Conservation (phyloP, 1,139 yeast species). For the Kurtzmaniella quercitrusa region DNA sequence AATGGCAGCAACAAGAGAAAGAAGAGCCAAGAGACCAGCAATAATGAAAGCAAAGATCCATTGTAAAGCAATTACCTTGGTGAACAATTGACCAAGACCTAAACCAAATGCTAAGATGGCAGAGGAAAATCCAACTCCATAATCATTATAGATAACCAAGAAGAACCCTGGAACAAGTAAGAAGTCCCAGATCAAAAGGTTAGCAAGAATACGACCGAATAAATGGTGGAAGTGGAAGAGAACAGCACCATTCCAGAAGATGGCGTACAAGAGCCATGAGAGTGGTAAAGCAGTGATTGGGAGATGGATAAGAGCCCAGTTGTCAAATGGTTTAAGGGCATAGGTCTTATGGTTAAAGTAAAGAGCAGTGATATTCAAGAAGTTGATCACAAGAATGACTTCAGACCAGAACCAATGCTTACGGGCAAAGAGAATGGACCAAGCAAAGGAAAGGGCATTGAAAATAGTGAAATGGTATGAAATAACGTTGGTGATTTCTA, state of each 20-base stretch:
- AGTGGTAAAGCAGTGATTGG: slow-evolving; percentile 68
- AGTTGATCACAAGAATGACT: slow-evolving; percentile 49
- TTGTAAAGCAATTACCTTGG: slow-evolving; percentile 69
- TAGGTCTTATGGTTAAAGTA: slow-evolving; percentile 62
- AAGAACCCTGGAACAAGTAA: slow-evolving; percentile 59
- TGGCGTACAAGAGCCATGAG: slow-evolving; percentile 66
- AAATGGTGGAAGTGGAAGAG: slow-evolving; percentile 52
- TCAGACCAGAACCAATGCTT: slow-evolving; percentile 55
- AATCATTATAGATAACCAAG: slow-evolving; percentile 60
- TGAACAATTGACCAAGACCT: slow-evolving; percentile 65
- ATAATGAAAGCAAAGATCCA: slow-evolving; percentile 80
- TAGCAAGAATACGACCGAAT: slow-evolving; percentile 65
- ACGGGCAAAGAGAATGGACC: slow-evolving; percentile 59
- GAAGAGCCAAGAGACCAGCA: slow-evolving; percentile 48
- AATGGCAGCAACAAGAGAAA: slow-evolving; percentile 42
- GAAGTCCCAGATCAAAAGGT: slow-evolving; percentile 75
- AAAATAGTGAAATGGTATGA: slow-evolving; percentile 62
- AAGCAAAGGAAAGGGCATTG: slow-evolving; percentile 54
- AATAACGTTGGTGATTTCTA: slow-evolving; percentile 29
- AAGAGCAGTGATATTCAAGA: slow-evolving; percentile 52
- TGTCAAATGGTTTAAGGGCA: slow-evolving; percentile 44
- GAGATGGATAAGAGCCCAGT: slow-evolving; percentile 57
- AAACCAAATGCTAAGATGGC: slow-evolving; percentile 58
- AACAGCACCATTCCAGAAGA: slow-evolving; percentile 85
- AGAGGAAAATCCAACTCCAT: slow-evolving; percentile 62